Evolutionary conservation across 2,329 filamentous ascomycete species (phyloP), one percentile per base, ranked within the genome.

Genomic region (Xylariaceae sp.): DNA sequence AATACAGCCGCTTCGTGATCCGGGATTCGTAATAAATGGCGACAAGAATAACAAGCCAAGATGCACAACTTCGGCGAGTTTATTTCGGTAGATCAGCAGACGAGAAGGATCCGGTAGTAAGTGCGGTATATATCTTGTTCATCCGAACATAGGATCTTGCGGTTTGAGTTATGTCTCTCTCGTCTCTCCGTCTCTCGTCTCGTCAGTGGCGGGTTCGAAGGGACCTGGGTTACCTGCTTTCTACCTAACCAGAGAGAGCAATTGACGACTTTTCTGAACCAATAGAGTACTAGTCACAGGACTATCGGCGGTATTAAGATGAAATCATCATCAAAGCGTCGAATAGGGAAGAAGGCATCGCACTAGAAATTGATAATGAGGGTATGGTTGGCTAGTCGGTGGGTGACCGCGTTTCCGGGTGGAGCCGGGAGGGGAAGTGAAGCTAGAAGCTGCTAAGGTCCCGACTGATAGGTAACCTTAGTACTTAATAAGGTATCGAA

Each of bases 21-120:
- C 26, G 42, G 47, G 48, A 57, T 50, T 49, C 40, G 50, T 40
- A 58, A 54, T 51, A 56, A 56, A 58, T 52, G 56, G 60, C 57
- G 60, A 52, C 54, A 48, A 48, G 51, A 37, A 44, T 16, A 12
- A 21, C 23, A 58, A 49, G 50, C 48, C 48, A 51, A 55, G 54
- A 54, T 50, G 40, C 54, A 62, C 60, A 52, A 20, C 52, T 52
- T 58, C 54, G 57, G 52, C 23, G 56, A 43, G 20, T 54, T 48
- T 56, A 56, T 57, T 45, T 60, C 52, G 60, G 54, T 60, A 54
- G 50, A 53, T 19, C 20, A 37, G 23, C 14, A 37, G 26, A 40
- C 45, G 50, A 50, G 21, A 23, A 12, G 23, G 4, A 4, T 9
- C 4, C 23, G 9, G 23, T 26, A 26, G 32, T 37, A 10, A 37